Base-by-base conservation (phyloP, 352 stramenopile genomes). In the Pythium coloratum region DNA sequence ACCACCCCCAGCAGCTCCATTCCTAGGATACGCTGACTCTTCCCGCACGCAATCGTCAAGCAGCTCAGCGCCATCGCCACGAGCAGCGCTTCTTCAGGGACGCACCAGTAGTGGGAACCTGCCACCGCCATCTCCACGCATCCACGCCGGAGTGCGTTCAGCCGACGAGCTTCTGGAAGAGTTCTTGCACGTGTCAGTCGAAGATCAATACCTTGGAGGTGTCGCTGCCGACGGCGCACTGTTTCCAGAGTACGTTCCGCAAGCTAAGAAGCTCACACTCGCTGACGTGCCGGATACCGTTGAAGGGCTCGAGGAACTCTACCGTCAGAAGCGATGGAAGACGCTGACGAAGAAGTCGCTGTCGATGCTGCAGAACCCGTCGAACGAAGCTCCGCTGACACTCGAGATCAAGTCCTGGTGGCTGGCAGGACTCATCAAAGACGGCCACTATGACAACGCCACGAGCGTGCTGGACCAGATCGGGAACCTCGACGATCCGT, bases 331-430 rank as follows among this genome's bases (percentile, higher is more conserved):
- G 66, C 73, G 80, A 18, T 94, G 84, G 82, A 86, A 84, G 60
- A 86, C 83, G 18, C 68, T 94, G 28, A 90, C 81, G 3, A 89
- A 88, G 60, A 92, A 92, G 32, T 78, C 86, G 8, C 71, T 89
- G 33, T 81, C 77, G 16, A 91, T 94, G 82, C 72, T 92, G 50
- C 81, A 89, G 61, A 85, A 72, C 28, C 76, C 79, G 24, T 78
- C 75, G 13, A 88, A 80, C 54, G 69, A 84, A 55, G 63, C 73
- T 18, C 69, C 70, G 20, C 47, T 76, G 68, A 84, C 76, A 50
- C 66, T 92, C 24, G 78, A 87, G 65, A 89, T 90, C 66, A 92
- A 92, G 66, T 90, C 86, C 13, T 94, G 86, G 86, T 91, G 79
- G 81, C 80, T 94, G 62, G 84, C 84, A 6, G 86, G 81, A 0